These are phyloP conservation scores for Plenodomus lindquistii DNA, from an alignment of 2,329 filamentous ascomycete genomes.

Conservation along the genomic window DNA sequence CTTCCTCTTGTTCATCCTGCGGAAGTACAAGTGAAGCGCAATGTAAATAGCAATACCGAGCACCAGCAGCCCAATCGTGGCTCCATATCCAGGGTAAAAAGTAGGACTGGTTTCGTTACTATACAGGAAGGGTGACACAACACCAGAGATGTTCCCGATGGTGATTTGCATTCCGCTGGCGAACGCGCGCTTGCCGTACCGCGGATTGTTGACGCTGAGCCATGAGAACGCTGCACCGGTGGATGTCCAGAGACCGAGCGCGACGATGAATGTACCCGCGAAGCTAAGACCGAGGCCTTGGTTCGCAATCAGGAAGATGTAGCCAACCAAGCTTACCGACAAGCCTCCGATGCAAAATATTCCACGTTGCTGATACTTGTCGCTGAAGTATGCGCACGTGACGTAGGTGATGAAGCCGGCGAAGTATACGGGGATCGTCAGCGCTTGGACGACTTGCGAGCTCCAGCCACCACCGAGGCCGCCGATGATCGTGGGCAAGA, in stretches of 20 bases:
- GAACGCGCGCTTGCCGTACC: conserved; percentile 37
- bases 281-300: conserved; percentile 23
- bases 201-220: conserved; percentile 34
- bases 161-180: conserved; percentile 43
- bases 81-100: conserved; percentile 27
- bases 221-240: conserved; percentile 33
- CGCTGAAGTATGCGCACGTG: conserved; percentile 25
- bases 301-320: conserved; percentile 46
- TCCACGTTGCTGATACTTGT: conserved; percentile 30
- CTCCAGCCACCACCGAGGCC: conserved; percentile 30
- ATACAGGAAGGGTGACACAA: conserved; percentile 31
- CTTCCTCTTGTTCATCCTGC: conserved; percentile 26
- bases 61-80: conserved; percentile 23
- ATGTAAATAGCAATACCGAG: conserved; percentile 23
- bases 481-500: conserved; percentile 37
- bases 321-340: conserved; percentile 52
- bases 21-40: conserved; percentile 24
- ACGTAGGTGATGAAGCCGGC: conserved; percentile 29
- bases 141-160: conserved; percentile 40
- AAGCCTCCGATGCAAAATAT: conserved; percentile 30
- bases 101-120: conserved; percentile 12
- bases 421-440: conserved; percentile 39
- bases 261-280: conserved; percentile 34
- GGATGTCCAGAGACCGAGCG: conserved; percentile 30
- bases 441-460: conserved; percentile 28